phyloP scores from a whole-genome alignment of 2,329 filamentous ascomycete genomes.

The Emmonsia crescens region DNA sequence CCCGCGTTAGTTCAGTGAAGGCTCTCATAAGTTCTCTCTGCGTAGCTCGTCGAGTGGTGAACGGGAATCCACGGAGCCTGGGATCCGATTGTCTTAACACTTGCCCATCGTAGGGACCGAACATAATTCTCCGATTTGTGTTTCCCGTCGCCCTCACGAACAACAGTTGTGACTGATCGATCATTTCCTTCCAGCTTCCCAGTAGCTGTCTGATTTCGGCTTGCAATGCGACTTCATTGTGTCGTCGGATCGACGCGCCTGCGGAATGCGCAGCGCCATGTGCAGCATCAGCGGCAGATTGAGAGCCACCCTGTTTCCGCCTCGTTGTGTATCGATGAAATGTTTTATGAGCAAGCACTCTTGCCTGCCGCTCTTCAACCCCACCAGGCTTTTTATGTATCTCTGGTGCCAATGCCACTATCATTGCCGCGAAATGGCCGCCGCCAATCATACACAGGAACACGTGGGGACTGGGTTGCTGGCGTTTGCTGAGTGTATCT shows the following conservation, averaged over 20 bases:
- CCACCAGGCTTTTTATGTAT: constrained; percentile 58
- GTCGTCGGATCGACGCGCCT: constrained; percentile 76
- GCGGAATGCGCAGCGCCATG: constrained; percentile 91
- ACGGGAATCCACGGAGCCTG: constrained; percentile 77
- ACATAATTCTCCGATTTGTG: constrained; percentile 77
- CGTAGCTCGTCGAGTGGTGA: constrained; percentile 82
- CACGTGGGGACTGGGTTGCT: constrained; percentile 60
- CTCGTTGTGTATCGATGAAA: constrained; percentile 96
- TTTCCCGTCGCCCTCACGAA: constrained; percentile 84
- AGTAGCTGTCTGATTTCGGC: constrained; percentile 79
- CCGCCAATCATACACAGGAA: constrained; percentile 99
- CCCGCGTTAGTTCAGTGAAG: constrained; percentile 83
- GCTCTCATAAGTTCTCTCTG: constrained; percentile 90
- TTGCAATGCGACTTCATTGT: constrained; percentile 83
- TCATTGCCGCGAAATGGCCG: constrained; percentile 94
- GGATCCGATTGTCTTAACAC: constrained; percentile 69
- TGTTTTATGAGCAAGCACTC: constrained; percentile 88
- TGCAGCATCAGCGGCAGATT: constrained; percentile 87
- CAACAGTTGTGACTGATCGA: constrained; percentile 72
- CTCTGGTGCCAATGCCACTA: constrained; percentile 77
- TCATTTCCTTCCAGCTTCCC: constrained; percentile 70
- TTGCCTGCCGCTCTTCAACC: constrained; percentile 70
- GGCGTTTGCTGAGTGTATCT: constrained; percentile 47
- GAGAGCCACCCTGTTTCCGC: constrained; percentile 89
- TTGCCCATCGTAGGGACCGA: constrained; percentile 83